Evolutionary conservation across 2,329 filamentous ascomycete genomes (phyloP).

Genomic region (Sporothrix globosa): DNA sequence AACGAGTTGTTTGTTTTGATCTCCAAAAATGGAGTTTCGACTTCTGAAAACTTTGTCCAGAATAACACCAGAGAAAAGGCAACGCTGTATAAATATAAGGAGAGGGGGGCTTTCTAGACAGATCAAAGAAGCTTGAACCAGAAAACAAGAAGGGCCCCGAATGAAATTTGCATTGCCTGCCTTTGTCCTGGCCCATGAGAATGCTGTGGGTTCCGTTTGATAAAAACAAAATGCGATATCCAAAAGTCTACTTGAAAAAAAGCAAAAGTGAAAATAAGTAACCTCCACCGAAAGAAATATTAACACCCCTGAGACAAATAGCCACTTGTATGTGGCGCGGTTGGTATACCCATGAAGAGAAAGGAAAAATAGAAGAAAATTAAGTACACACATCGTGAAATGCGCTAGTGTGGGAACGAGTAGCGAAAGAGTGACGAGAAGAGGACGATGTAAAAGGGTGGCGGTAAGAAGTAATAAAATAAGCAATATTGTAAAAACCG

Average conservation of each 20-base stretch:
- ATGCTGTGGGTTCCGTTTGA: constrained; percentile 1
- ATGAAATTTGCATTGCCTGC: not conserved
- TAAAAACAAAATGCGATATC: not conserved
- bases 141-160: not conserved
- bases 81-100: not conserved
- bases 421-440: constrained; percentile 7
- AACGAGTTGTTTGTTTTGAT: constrained; percentile 2
- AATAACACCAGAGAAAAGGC: not conserved
- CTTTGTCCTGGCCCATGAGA: not conserved
- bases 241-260: constrained; percentile 10
- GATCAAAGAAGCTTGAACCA: not conserved
- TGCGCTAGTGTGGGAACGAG: not conserved
- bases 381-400: not conserved
- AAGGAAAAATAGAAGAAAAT: constrained; percentile 3
- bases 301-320: constrained; percentile 15
- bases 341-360: constrained; percentile 21
- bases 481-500: constrained; percentile 9
- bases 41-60: not conserved
- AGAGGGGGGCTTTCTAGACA: not conserved
- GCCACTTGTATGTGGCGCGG: constrained; percentile 6
- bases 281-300: constrained; percentile 18
- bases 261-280: not conserved
- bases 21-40: not conserved
- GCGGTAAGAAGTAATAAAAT: constrained; percentile 14
- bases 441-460: not conserved